A percentile compares a stretch with the other conserved stretches of the same genome.
These are phyloP conservation scores for Haplosporangium sp. DNA, from an alignment of 371 early-diverging fungal species.

Conservation along the genomic window DNA sequence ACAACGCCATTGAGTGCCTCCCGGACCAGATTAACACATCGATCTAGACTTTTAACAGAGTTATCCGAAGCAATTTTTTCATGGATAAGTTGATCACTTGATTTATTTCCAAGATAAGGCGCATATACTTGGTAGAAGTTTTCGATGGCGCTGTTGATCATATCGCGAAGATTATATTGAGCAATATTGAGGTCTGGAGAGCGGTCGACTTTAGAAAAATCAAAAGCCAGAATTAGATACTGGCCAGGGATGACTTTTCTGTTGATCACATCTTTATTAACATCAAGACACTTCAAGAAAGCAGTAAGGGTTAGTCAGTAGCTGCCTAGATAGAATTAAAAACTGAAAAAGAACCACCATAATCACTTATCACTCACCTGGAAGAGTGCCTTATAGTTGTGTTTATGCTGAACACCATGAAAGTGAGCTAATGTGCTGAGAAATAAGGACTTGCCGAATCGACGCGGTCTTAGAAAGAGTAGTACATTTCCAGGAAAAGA, in stretches of 20 bases:
- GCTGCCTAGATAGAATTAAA: not conserved
- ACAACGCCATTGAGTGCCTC: conserved; percentile 13
- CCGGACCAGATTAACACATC: conserved; percentile 17
- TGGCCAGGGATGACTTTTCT: conserved; percentile 16
- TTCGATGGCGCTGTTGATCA: conserved; percentile 21
- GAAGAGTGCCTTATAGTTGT: conserved; percentile 13
- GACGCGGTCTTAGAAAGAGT: conserved; percentile 39
- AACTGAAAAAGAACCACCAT: not conserved
- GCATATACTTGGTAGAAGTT: not conserved
- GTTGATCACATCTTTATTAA: not conserved
- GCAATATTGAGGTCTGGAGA: conserved; percentile 16
- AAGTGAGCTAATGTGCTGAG: conserved; percentile 42
- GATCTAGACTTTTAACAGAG: conserved; percentile 16
- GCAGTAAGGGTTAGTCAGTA: not conserved
- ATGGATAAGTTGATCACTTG: conserved; percentile 22
- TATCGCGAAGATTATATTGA: conserved; percentile 9
- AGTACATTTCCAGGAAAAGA: conserved; percentile 20
- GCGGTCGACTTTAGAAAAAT: conserved; percentile 33
- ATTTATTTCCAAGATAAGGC: conserved; percentile 16
- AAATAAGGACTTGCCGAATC: conserved; percentile 46
- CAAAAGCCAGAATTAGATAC: conserved; percentile 34
- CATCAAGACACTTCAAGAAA: not conserved
- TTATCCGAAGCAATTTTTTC: not conserved
- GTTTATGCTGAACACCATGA: conserved; percentile 39
- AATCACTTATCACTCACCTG: conserved; percentile 12